phyloP scores from a whole-genome alignment of 805 yeast species.

The Sugiyamaella valdiviana region DNA sequence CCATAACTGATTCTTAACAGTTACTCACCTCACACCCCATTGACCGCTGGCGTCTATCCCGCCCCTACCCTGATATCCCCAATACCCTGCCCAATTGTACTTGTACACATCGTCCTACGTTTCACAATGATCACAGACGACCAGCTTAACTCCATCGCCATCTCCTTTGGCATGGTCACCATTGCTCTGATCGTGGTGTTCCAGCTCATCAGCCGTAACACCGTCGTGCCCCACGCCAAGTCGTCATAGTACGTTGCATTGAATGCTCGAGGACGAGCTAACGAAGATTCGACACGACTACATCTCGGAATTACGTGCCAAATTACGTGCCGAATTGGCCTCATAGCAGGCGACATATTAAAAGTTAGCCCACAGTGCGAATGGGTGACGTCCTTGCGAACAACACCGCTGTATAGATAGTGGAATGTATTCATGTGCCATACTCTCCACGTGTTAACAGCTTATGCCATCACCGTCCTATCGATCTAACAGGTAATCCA shows the following conservation, averaged over 20 bases:
- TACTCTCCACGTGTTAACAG: too few relatives aligned
- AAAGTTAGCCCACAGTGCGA: too few relatives aligned
- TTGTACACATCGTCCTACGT: constrained; percentile 3
- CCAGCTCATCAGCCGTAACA: constrained; percentile 51
- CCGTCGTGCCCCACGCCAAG: constrained; percentile 3
- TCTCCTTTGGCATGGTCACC: constrained; percentile 66
- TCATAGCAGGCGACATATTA: too few relatives aligned
- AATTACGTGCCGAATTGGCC: too few relatives aligned
- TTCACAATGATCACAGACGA: constrained; percentile 70
- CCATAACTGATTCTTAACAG: too few relatives aligned
- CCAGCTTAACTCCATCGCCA: constrained; percentile 68
- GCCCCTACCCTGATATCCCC: constrained; percentile 38
- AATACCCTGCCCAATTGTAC: background rate
- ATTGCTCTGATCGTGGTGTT: constrained; percentile 65
- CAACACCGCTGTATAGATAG: too few relatives aligned
- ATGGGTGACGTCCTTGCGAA: too few relatives aligned
- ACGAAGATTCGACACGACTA: constrained; percentile 1
- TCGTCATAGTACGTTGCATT: background rate
- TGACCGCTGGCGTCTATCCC: too few relatives aligned
- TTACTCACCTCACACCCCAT: too few relatives aligned
- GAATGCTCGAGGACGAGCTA: background rate
- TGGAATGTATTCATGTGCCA: too few relatives aligned
- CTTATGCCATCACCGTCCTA: too few relatives aligned
- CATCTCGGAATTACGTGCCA: background rate
- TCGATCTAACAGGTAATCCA: too few relatives aligned